phyloP scores from a whole-genome alignment of 768 basidiomycete species.

The Clavaria fumosa region DNA sequence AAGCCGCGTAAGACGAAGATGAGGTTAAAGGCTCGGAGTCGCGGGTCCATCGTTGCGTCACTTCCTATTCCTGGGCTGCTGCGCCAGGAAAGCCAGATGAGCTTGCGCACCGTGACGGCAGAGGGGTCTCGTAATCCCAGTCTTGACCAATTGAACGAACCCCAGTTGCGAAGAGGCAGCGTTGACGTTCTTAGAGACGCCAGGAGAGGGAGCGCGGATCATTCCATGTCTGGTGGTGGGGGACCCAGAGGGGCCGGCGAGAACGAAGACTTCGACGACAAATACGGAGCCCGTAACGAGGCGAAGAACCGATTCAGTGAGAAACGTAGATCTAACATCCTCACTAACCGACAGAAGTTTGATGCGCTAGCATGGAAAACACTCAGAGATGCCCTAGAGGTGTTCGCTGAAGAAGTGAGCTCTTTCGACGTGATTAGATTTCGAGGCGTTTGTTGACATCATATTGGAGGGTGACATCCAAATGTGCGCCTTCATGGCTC shows the following conservation, averaged over 20 bases:
- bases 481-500: conserved; percentile 57
- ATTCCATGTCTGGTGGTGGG: not conserved
- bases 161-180: conserved; percentile 13
- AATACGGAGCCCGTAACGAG: conserved; percentile 10
- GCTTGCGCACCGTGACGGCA: conserved; percentile 57
- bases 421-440: not conserved
- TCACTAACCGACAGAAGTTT: conserved; percentile 33
- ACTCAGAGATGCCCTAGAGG: conserved; percentile 39
- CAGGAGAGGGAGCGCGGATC: not conserved
- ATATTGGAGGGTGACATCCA: conserved; percentile 55
- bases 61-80: conserved; percentile 29
- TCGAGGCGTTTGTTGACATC: conserved; percentile 1
- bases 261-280: conserved; percentile 6
- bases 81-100: conserved; percentile 45
- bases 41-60: conserved; percentile 54
- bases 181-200: not conserved
- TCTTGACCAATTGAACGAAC: conserved; percentile 17
- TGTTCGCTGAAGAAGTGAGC: conserved; percentile 44
- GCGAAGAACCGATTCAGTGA: conserved; percentile 20
- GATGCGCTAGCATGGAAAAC: conserved; percentile 42
- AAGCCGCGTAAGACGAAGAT: too few relatives aligned
- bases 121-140: conserved; percentile 15
- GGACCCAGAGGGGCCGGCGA: conserved; percentile 1
- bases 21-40: conserved; percentile 38
- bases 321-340: conserved; percentile 25